Evolutionary conservation across 192 early-diverging fungal species (phyloP).

Genomic region (Kickxella alabastrina): DNA sequence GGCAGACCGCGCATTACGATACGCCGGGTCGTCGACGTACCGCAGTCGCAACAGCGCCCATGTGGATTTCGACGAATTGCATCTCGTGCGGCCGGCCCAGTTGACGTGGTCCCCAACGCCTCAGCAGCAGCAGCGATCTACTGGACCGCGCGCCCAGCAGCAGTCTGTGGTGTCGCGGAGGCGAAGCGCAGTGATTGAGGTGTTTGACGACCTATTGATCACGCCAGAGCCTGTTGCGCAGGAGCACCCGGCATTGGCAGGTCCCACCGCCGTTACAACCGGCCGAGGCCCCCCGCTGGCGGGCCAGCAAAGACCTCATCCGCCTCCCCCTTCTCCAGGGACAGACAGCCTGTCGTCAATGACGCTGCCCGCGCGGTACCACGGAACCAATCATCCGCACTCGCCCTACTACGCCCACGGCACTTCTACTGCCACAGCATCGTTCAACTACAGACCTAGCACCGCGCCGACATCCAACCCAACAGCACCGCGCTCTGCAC

Average conservation of each 20-base stretch:
- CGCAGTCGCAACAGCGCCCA: conserved; percentile 45
- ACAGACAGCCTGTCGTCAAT: neutral
- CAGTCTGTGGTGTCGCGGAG: conserved; percentile 7
- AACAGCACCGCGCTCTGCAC: too few relatives aligned
- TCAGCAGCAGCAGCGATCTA: conserved; percentile 10
- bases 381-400: conserved; percentile 43
- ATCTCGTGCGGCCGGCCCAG: conserved; percentile 30
- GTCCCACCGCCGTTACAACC: too few relatives aligned
- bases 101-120: conserved; percentile 7
- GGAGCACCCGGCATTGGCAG: too few relatives aligned
- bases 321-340: too few relatives aligned
- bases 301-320: too few relatives aligned
- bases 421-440: neutral
- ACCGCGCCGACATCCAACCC: too few relatives aligned
- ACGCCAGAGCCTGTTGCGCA: too few relatives aligned
- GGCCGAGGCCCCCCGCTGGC: too few relatives aligned
- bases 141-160: too few relatives aligned
- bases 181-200: conserved; percentile 38
- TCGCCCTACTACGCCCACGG: conserved; percentile 48
- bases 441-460: too few relatives aligned
- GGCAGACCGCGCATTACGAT: conserved; percentile 20
- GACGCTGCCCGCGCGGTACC: conserved; percentile 36
- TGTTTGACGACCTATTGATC: conserved; percentile 28
- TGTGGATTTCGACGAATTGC: conserved; percentile 43
- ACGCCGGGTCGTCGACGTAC: conserved; percentile 17